Base-by-base conservation (phyloP, 257 asterid species). In the Scutellaria galericulata region DNA sequence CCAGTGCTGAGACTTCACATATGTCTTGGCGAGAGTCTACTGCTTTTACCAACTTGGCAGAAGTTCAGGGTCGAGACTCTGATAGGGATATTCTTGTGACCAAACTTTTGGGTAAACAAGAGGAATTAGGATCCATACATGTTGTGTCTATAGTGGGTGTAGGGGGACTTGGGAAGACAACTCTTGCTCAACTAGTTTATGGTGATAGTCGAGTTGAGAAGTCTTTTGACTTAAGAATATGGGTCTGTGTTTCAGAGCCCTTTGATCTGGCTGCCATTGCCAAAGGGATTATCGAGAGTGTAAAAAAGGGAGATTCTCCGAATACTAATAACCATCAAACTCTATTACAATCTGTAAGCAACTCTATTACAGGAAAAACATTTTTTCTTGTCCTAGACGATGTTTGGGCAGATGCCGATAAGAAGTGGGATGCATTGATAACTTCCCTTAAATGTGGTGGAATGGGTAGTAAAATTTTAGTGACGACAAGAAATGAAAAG, bases 221-320 rank as follows among this genome's bases (percentile, higher is more conserved):
- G n/a, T 42, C 5, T 63, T 63, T 63, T n/a, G n/a, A 20, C 6
- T 44, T 44, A 64, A 64, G 41, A 10, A 45, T 64, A 1, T 56
- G 62, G 62, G 11, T 60, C n/a, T 66, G 51, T 67, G 72, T 67
- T 10, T 67, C 72, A 9, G 72, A 67, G 9, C 72, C 62, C 0
- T 67, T 67, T 39, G 24, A 39, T 9, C 11, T 10, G 37, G n/a
- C 2, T n/a, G 9, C 8, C 14, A 48, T 60, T 60, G 66, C 66
- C 22, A 60, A 14, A 39, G 66, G 35, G 50, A 60, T 60, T 39
- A 11, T 60, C 15, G 50, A 60, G 48, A 60, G 66, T 48, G 5
- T 60, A 31, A 7, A 2, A 14, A 60, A 13, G 31, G 48, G 66
- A 13, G 40, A 31, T 60, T 39, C 50, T 14, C 31, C 31, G 20